These are phyloP conservation scores for Omphalea diandra DNA, from an alignment of 441 rosid species.

Conservation along the genomic window DNA sequence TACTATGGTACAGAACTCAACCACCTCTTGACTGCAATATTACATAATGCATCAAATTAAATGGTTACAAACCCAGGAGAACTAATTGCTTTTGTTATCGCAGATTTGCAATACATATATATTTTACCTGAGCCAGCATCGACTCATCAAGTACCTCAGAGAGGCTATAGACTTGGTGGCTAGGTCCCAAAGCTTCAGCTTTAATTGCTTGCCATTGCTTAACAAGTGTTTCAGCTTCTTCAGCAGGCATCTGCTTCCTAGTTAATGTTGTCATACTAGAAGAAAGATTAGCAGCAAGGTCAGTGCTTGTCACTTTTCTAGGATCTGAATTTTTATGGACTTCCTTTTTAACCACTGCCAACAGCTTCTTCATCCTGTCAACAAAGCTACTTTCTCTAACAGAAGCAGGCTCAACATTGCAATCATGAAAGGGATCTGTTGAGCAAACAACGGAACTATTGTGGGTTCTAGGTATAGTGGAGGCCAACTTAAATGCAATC, in stretches of 20 bases:
- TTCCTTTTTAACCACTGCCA: slow-evolving; percentile 41
- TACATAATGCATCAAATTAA: background rate
- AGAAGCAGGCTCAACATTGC: slow-evolving; percentile 34
- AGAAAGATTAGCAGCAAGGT: slow-evolving; percentile 44
- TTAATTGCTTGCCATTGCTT: slow-evolving; percentile 86
- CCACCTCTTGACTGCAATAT: background rate
- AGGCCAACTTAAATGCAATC: slow-evolving; percentile 36
- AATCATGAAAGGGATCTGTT: slow-evolving; percentile 38
- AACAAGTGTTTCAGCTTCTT: slow-evolving; percentile 88
- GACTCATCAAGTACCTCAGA: slow-evolving; percentile 77
- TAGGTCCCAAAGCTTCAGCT: slow-evolving; percentile 90
- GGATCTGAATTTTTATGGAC: slow-evolving; percentile 38
- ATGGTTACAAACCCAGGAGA: background rate
- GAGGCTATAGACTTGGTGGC: slow-evolving; percentile 62
- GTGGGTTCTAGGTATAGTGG: slow-evolving; percentile 33
- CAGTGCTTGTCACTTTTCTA: slow-evolving; percentile 31
- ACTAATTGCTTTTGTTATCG: background rate
- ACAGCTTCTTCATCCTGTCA: slow-evolving; percentile 45
- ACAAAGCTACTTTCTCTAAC: slow-evolving; percentile 39
- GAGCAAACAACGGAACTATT: slow-evolving; percentile 36
- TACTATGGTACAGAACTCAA: background rate
- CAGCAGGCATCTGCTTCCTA: slow-evolving; percentile 65
- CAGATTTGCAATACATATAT: too few relatives aligned
- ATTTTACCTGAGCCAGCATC: slow-evolving; percentile 82
- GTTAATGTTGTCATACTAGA: slow-evolving; percentile 34